Conservation (phyloP, 2,329 filamentous ascomycete genomes). For the Talaromyces sp. region DNA sequence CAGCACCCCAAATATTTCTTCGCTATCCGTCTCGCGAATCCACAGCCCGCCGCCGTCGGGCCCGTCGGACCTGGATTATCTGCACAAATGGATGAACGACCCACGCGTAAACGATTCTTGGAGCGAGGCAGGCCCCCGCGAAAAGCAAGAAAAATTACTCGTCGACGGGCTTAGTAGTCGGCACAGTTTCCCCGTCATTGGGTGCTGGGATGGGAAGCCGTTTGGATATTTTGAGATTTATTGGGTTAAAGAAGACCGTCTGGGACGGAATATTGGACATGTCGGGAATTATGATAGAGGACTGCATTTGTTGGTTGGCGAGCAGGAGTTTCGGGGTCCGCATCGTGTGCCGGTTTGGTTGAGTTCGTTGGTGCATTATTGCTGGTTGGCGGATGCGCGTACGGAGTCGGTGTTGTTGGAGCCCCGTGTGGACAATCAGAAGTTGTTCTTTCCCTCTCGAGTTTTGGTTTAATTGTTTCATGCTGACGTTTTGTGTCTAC, state of each 20-base stretch:
- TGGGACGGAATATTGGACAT: constrained; percentile 63
- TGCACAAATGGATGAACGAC: constrained; percentile 85
- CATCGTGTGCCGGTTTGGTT: constrained; percentile 74
- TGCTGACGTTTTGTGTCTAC: constrained; percentile 11
- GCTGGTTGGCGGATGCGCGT: constrained; percentile 67
- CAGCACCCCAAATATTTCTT: constrained; percentile 21
- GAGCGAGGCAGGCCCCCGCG: constrained; percentile 58
- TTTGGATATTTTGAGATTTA: constrained; percentile 98
- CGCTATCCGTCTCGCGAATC: constrained; percentile 34
- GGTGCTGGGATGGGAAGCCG: constrained; percentile 87
- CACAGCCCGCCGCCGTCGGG: constrained; percentile 2
- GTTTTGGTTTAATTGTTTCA: background rate
- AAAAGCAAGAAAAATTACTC: constrained; percentile 63
- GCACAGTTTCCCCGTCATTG: constrained; percentile 86
- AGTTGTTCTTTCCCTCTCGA: constrained; percentile 49
- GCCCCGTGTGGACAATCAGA: constrained; percentile 82
- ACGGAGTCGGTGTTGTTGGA: constrained; percentile 82
- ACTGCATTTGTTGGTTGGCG: constrained; percentile 81
- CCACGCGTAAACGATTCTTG: constrained; percentile 80
- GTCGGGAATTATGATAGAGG: constrained; percentile 80
- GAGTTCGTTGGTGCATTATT: constrained; percentile 80
- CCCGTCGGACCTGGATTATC: constrained; percentile 58
- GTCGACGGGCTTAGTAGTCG: constrained; percentile 56
- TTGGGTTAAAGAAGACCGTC: constrained; percentile 87
- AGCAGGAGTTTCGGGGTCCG: constrained; percentile 82